Conservation (phyloP, 768 basidiomycete genomes). For the Erythrobasidium yunnanense region DNA sequence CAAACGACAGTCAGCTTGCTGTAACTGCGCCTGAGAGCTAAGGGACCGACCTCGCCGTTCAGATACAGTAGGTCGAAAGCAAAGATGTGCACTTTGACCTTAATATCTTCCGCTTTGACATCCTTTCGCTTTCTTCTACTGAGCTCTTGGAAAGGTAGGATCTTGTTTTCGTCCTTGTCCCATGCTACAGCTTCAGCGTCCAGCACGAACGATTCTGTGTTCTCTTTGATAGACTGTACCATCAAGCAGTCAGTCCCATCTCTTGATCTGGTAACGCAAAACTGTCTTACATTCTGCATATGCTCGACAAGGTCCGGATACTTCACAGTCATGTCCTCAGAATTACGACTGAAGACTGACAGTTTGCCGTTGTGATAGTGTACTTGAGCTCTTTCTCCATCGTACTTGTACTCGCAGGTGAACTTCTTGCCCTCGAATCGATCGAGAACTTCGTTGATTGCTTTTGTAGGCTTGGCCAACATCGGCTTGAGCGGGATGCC, state of each 20-base stretch:
- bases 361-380: slow-evolving; percentile 76
- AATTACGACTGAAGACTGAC: slow-evolving; percentile 78
- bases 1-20: not conserved
- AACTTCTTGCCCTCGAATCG: slow-evolving; percentile 89
- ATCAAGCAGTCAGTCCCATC: not conserved
- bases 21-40: not conserved
- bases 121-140: slow-evolving; percentile 92
- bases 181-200: slow-evolving; percentile 96
- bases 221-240: slow-evolving; percentile 64
- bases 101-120: slow-evolving; percentile 93
- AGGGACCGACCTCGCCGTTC: slow-evolving; percentile 74
- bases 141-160: slow-evolving; percentile 97
- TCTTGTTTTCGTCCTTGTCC: slow-evolving; percentile 52
- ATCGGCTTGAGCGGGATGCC: slow-evolving; percentile 90
- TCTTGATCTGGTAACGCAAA: not conserved
- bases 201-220: slow-evolving; percentile 80
- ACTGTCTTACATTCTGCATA: slow-evolving; percentile 58
- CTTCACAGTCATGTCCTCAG: slow-evolving; percentile 98
- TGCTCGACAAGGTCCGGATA: slow-evolving; percentile 97
- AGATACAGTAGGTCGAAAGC: slow-evolving; percentile 93
- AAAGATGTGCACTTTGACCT: slow-evolving; percentile 89
- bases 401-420: slow-evolving; percentile 99
- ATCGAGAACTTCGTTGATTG: slow-evolving; percentile 93
- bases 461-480: slow-evolving; percentile 98
- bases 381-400: slow-evolving; percentile 89